Evolutionary conservation across 495 filamentous ascomycete species (phyloP).

Genomic region (Penicillium odoratum): DNA sequence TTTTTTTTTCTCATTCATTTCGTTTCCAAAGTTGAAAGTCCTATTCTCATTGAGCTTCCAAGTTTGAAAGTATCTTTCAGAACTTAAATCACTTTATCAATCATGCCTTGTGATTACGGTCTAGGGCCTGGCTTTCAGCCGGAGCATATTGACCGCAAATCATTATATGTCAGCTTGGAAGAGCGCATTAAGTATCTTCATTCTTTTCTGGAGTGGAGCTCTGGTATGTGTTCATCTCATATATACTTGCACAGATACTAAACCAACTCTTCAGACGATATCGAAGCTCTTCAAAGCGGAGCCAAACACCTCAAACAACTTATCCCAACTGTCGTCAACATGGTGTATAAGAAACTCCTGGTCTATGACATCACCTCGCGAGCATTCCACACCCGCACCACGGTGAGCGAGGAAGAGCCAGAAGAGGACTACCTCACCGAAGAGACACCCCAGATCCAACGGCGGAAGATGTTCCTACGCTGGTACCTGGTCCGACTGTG

Average conservation of each 20-base stretch:
- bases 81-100: background rate
- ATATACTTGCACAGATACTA: background rate
- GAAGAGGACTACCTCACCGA: slow-evolving; percentile 62
- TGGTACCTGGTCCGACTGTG: slow-evolving; percentile 70
- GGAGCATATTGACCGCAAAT: slow-evolving; percentile 66
- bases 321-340: slow-evolving; percentile 65
- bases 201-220: slow-evolving; percentile 70
- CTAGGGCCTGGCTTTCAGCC: slow-evolving; percentile 23
- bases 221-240: slow-evolving; percentile 46
- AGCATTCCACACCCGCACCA: slow-evolving; percentile 65
- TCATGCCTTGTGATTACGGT: slow-evolving; percentile 12
- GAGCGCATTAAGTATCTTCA: slow-evolving; percentile 69
- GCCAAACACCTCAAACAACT: slow-evolving; percentile 72
- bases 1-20: slow-evolving; percentile 10
- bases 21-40: background rate
- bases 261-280: slow-evolving; percentile 51
- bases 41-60: too few species aligned
- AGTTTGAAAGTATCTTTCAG: too few species aligned
- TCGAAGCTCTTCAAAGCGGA: slow-evolving; percentile 64
- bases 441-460: slow-evolving; percentile 67
- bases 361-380: slow-evolving; percentile 75
- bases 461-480: slow-evolving; percentile 74
- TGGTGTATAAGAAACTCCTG: slow-evolving; percentile 75
- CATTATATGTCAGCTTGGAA: slow-evolving; percentile 66
- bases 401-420: slow-evolving; percentile 56